Evolutionary conservation across 2,329 filamentous ascomycete genomes (phyloP), one percentile per base, ranked within the genome.

Genomic region (Pseudocercospora eumusae): DNA sequence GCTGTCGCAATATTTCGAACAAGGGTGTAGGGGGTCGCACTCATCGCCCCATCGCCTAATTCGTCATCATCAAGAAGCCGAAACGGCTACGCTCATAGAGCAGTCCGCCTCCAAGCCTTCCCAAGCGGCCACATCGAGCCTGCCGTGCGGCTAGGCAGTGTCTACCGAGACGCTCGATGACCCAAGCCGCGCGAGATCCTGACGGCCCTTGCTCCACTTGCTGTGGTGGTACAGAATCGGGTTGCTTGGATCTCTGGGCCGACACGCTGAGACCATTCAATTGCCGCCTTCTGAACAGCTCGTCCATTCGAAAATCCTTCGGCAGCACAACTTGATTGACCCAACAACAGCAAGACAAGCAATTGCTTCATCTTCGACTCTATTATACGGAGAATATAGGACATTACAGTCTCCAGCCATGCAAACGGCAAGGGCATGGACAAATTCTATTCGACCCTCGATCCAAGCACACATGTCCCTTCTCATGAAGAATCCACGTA

Each of bases 391-490:
- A n/a, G n/a, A n/a, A 23, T 28, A 18, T 52, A 52, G 21, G 23
- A 18, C 9, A 52, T 25, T 25, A 52, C 47, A n/a, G 36, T 40
- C 44, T 10, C 23, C 18, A 28, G 25, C 11, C 15, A 52, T 52
- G 47, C 47, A 52, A 52, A 21, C 15, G 15, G 47, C 23, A 28
- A 52, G 21, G 47, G 47, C 21, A 52, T 52, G 47, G 47, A 52
- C 47, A 11, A 31, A 23, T 15, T 52, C 9, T 15, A 52, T 21
- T 23, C 44, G 2, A 21, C 21, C 23, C 15, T 52, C 6, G 21
- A 18, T 20, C 18, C 44, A 21, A 25, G 2, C 18, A 20, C 44
- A 47, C 18, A 47, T 20, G 42, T 45, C 42, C n/a, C 3, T 13
- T 10, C 11, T 13, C 42, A 45, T 5, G 44, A 47, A 20, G 10